Conservation (phyloP, 148 eudicot species). For the Salicornia ramosissima region DNA sequence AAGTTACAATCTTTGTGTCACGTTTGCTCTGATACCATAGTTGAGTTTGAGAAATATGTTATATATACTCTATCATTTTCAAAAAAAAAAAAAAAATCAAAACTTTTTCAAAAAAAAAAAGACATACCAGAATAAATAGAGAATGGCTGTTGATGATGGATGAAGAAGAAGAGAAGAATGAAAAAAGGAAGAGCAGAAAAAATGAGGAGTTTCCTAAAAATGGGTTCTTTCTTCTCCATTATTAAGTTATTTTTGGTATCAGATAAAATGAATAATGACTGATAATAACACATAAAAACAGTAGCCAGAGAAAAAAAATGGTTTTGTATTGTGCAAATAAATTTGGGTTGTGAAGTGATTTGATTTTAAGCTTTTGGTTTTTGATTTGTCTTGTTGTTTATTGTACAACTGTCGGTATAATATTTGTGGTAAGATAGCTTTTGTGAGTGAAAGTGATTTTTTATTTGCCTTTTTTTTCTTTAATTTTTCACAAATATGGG, state of each 20-base stretch:
- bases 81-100: too few relatives aligned
- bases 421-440: neutral
- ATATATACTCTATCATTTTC: too few relatives aligned
- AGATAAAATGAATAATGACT: neutral
- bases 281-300: neutral
- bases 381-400: neutral
- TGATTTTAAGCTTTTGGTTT: slow-evolving; percentile 13
- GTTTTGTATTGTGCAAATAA: neutral
- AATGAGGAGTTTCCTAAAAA: slow-evolving; percentile 20
- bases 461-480: too few relatives aligned
- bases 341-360: slow-evolving; percentile 7
- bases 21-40: too few relatives aligned
- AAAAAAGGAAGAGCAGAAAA: slow-evolving; percentile 24
- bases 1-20: neutral
- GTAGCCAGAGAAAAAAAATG: slow-evolving; percentile 4
- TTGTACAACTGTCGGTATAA: slow-evolving; percentile 17
- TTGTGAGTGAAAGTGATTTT: too few relatives aligned
- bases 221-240: slow-evolving; percentile 33
- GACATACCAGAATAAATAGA: slow-evolving; percentile 20
- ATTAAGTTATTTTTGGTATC: neutral
- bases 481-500: too few relatives aligned
- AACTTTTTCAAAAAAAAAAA: neutral
- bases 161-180: slow-evolving; percentile 19
- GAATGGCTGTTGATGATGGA: slow-evolving; percentile 25
- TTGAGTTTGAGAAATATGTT: too few relatives aligned